Conservation (phyloP, 495 filamentous ascomycete species). For the Neurospora sublineolata region DNA sequence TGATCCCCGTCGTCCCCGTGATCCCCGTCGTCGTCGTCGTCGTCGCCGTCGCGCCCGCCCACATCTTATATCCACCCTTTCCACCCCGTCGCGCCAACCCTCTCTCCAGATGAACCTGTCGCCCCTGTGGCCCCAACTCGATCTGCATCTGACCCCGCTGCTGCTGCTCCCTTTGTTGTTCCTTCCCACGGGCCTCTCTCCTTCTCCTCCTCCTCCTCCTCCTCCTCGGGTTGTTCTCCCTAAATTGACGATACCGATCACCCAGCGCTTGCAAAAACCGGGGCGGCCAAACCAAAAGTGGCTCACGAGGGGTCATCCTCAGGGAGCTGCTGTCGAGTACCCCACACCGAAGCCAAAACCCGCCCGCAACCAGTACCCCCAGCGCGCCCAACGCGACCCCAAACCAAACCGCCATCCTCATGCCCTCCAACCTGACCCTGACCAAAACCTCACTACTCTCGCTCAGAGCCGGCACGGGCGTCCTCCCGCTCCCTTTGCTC, state of each 20-base stretch:
- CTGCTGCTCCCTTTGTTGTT: neutral
- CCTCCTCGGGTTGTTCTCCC: too few relatives aligned
- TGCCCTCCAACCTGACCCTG: constrained; percentile 34
- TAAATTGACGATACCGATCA: too few relatives aligned
- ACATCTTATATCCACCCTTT: neutral
- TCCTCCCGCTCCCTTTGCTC: neutral
- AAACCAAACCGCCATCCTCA: constrained; percentile 45
- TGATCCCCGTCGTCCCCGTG: too few relatives aligned
- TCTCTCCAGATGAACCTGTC: neutral
- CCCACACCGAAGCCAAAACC: constrained; percentile 1
- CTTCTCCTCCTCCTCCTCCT: neutral
- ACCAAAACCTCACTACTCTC: constrained; percentile 1
- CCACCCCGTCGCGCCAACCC: too few relatives aligned
- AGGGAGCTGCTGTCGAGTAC: too few relatives aligned
- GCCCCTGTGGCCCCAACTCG: neutral
- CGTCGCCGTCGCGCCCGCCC: too few relatives aligned
- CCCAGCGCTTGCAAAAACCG: too few relatives aligned
- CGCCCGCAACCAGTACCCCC: constrained; percentile 24
- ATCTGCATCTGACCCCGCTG: neutral
- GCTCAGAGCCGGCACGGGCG: neutral
- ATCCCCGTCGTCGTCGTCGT: too few relatives aligned
- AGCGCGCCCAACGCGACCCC: constrained; percentile 40
- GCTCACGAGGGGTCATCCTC: too few relatives aligned
- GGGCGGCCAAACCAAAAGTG: too few relatives aligned
- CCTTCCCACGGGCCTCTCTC: neutral